Base-by-base conservation (phyloP, 768 basidiomycete genomes). In the Baorangia bicolor region DNA sequence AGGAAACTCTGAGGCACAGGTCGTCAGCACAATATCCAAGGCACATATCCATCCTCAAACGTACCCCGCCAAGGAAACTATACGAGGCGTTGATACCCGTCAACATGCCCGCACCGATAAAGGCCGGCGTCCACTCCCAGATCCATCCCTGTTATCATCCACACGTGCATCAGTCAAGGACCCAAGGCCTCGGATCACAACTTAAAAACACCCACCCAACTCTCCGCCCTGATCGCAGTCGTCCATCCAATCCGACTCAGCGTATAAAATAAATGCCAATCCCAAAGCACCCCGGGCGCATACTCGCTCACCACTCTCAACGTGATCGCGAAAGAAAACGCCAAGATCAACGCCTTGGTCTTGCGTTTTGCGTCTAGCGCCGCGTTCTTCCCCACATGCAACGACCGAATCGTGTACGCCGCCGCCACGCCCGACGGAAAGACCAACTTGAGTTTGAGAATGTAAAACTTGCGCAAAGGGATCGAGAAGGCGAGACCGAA, bases 401-500 rank as follows among this genome's bases (percentile, higher is more conserved):
- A 69, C 10, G 84, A 83, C 34, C 78, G 83, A 59, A 87, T 85
- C 27, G 82, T 84, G 60, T 79, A 84, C 11, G 85, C 86, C 34
- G 85, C 84, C 16, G 85, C 87, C 55, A 86, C 81, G 28, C 81
- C 82, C 1, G 84, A 84, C 1, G 83, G 84, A 74, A 86, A 86
- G 16, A 81, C 81, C 16, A 85, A 69, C 66, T 84, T 84, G 66
- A 84, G 82, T 62, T 81, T 77, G 49, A 86, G 72, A 59, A 87
- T 83, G 69, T 81, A 86, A 67, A 82, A 82, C 59, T 79, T 80
- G 51, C 82, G 78, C 34, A 85, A 70, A 2, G 85, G 84, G 53
- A 86, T 81, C 51, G 83, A 74, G 80, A 88, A 87, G 69, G 86
- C 84, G 10, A 85, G 78, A 43, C 82, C 84, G 58, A 83, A 85